phyloP scores from a whole-genome alignment of 2,329 filamentous ascomycete species.

The Truncatella angustata region DNA sequence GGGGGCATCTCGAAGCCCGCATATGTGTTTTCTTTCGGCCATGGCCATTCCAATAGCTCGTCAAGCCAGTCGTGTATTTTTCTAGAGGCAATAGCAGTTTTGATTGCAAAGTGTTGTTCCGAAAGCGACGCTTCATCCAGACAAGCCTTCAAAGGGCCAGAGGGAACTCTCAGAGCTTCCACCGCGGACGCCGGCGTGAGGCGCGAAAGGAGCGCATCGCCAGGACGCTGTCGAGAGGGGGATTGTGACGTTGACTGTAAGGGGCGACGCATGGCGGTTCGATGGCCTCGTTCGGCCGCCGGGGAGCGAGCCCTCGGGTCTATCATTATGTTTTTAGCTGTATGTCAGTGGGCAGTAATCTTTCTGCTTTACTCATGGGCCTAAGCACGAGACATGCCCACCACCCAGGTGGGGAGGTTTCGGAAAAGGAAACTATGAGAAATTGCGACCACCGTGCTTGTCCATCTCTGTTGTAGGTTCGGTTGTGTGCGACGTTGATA shows the following conservation, averaged over 20 bases:
- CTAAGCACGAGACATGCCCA: constrained; percentile 4
- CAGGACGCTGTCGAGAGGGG: constrained; percentile 40
- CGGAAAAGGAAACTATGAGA: constrained; percentile 1
- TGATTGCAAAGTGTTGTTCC: constrained; percentile 70
- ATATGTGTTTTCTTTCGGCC: constrained; percentile 49
- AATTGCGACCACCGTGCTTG: constrained; percentile 19
- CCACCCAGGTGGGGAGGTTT: constrained; percentile 6
- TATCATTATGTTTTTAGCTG: constrained; percentile 22
- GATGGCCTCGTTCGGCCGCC: constrained; percentile 34
- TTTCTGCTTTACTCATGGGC: background rate
- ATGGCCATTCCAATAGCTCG: constrained; percentile 64
- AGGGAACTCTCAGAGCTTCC: constrained; percentile 55
- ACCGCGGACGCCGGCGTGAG: constrained; percentile 61
- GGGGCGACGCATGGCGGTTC: constrained; percentile 36
- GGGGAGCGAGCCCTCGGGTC: constrained; percentile 27
- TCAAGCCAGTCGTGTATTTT: constrained; percentile 71
- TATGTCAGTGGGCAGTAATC: constrained; percentile 18
- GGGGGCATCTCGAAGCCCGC: constrained; percentile 53
- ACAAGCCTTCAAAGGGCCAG: constrained; percentile 53
- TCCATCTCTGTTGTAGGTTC: constrained; percentile 20
- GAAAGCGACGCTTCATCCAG: constrained; percentile 60
- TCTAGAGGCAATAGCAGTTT: constrained; percentile 68
- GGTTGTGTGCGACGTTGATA: constrained; percentile 11
- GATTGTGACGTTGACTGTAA: constrained; percentile 40
- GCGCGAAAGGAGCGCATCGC: constrained; percentile 60